Evolutionary conservation across 1,284 basidiomycete genomes (phyloP).

Genomic region (Papiliotrema terrestris): DNA sequence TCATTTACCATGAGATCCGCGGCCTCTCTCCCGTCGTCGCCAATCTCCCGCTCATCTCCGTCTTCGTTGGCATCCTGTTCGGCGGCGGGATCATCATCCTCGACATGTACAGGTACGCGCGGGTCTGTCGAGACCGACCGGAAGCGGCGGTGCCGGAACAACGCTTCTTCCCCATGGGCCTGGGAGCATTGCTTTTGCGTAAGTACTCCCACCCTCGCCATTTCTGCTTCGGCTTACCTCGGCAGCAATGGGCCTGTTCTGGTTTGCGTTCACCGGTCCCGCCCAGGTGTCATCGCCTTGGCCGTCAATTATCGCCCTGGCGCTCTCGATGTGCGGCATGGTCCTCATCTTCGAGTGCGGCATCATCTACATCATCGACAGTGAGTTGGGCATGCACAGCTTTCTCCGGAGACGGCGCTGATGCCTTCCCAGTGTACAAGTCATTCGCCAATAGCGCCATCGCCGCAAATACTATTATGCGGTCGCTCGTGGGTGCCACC

Average conservation of each 20-base stretch:
- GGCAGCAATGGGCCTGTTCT: constrained; percentile 16
- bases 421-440: constrained; percentile 11
- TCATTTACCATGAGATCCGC: constrained; percentile 22
- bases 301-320: constrained; percentile 20
- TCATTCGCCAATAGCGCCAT: constrained; percentile 23
- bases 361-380: constrained; percentile 19
- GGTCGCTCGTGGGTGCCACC: constrained; percentile 14
- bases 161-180: constrained; percentile 20
- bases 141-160: constrained; percentile 10
- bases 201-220: background rate
- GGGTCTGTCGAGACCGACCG: background rate
- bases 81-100: constrained; percentile 17
- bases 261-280: constrained; percentile 26
- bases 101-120: constrained; percentile 17
- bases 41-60: constrained; percentile 12
- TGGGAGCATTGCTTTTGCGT: background rate
- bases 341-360: constrained; percentile 11
- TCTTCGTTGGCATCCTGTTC: constrained; percentile 18
- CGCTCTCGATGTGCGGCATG: constrained; percentile 19
- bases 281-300: constrained; percentile 15
- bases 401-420: no score
- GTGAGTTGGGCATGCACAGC: background rate
- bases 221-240: no score
- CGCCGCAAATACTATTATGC: constrained; percentile 22
- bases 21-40: constrained; percentile 7